These are phyloP conservation scores for Melampsora occidentalis DNA, from an alignment of 1,284 basidiomycete species.

Conservation along the genomic window DNA sequence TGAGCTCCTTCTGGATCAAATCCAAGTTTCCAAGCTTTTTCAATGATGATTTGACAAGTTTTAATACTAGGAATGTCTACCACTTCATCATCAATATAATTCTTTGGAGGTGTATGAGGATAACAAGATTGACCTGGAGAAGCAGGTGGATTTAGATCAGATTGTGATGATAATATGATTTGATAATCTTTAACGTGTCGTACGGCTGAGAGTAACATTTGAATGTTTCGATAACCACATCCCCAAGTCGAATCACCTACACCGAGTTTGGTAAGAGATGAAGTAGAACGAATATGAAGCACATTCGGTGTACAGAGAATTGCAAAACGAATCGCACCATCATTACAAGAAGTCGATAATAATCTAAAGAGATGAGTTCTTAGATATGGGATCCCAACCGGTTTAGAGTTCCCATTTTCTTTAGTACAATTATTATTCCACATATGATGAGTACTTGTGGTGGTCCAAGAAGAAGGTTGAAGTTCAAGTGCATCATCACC, in stretches of 20 bases:
- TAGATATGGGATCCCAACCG: too few species aligned
- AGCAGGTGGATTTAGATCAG: background rate
- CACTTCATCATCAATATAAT: background rate
- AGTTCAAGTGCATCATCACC: too few species aligned
- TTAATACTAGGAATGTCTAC: constrained; percentile 47
- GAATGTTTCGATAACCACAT: constrained; percentile 48
- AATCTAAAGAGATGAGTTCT: too few species aligned
- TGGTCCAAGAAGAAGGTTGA: too few species aligned
- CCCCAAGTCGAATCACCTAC: constrained; percentile 32
- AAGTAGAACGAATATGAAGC: constrained; percentile 3
- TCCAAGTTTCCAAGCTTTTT: constrained; percentile 49
- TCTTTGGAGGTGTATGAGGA: background rate
- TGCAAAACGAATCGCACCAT: background rate
- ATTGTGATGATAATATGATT: background rate
- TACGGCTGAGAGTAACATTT: constrained; percentile 49
- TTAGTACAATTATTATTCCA: too few species aligned
- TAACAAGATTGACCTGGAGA: background rate
- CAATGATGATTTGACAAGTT: constrained; percentile 48
- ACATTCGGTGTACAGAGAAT: background rate
- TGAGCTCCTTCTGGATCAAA: constrained; percentile 48
- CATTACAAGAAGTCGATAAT: too few species aligned
- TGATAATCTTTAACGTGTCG: constrained; percentile 24
- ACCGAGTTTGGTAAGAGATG: background rate
- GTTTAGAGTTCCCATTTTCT: too few species aligned
- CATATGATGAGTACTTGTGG: too few species aligned